A percentile compares a stretch with the other conserved stretches of the same genome.
phyloP scores from a whole-genome alignment of 2,329 filamentous ascomycete species.

The Verticillium albo-atrum region DNA sequence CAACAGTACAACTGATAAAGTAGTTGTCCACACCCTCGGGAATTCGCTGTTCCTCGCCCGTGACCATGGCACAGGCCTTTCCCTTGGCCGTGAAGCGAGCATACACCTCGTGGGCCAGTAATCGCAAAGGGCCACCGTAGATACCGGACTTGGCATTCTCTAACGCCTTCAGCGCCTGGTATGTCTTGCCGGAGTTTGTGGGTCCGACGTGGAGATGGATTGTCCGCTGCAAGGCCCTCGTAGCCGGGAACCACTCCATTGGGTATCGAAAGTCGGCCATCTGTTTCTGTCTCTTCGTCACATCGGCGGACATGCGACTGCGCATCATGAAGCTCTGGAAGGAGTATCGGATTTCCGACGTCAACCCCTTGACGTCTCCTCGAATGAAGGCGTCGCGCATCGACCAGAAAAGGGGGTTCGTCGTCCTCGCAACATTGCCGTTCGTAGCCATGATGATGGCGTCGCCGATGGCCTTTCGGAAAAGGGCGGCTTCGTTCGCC shows the following conservation, averaged over 20 bases:
- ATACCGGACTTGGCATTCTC: conserved; percentile 73
- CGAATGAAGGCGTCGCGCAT: conserved; percentile 57
- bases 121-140: conserved; percentile 83
- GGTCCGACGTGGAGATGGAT: conserved; percentile 93
- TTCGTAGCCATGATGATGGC: conserved; percentile 39
- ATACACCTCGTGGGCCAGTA: conserved; percentile 94
- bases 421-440: conserved; percentile 28
- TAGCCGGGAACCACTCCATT: conserved; percentile 86
- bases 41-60: conserved; percentile 81
- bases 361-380: conserved; percentile 45
- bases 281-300: conserved; percentile 55
- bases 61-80: conserved; percentile 72
- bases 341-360: conserved; percentile 57
- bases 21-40: conserved; percentile 53
- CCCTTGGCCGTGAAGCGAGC: conserved; percentile 77
- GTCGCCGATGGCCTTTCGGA: conserved; percentile 38
- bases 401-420: conserved; percentile 53
- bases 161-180: conserved; percentile 81
- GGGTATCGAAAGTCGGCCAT: conserved; percentile 85
- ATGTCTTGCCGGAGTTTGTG: conserved; percentile 98
- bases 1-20: conserved; percentile 86
- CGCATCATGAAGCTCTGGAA: conserved; percentile 65
- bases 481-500: conserved; percentile 38
- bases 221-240: conserved; percentile 72
- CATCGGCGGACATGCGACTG: conserved; percentile 48